Conservation (phyloP, 805 yeast genomes). For the Kuraishia cidri region DNA sequence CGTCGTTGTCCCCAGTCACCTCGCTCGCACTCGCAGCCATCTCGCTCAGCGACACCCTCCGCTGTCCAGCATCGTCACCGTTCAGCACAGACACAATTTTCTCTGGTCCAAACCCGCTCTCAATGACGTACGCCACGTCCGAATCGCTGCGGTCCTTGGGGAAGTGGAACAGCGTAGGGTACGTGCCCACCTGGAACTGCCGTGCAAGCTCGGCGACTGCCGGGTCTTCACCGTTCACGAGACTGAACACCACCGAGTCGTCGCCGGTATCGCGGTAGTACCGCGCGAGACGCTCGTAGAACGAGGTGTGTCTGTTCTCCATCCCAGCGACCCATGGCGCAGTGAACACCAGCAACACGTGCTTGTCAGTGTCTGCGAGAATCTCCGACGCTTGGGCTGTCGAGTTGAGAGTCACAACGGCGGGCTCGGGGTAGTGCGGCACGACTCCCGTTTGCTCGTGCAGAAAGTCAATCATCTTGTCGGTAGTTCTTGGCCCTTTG, state of each 20-base stretch:
- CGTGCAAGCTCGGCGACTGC: conserved; percentile 16
- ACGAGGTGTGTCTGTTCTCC: conserved; percentile 19
- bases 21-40: conserved; percentile 1
- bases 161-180: conserved; percentile 20
- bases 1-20: conserved; percentile 9
- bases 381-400: conserved; percentile 9
- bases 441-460: conserved; percentile 20
- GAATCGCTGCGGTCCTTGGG: conserved; percentile 8
- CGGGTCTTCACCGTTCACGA: conserved; percentile 22
- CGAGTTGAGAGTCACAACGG: conserved; percentile 6
- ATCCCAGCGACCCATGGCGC: conserved; percentile 26
- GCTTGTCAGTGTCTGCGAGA: conserved; percentile 6
- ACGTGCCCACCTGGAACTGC: conserved; percentile 15
- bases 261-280: conserved; percentile 12
- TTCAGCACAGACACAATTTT: conserved; percentile 16
- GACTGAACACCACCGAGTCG: conserved; percentile 13
- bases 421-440: conserved; percentile 19
- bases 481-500: conserved; percentile 22
- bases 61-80: conserved; percentile 19
- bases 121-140: conserved; percentile 5
- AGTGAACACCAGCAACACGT: conserved; percentile 21
- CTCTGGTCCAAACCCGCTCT: conserved; percentile 13
- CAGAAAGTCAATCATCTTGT: conserved; percentile 20
- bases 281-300: conserved; percentile 19
- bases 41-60: conserved; percentile 14